These are phyloP conservation scores for Sporisorium sorghi DNA, from an alignment of 1,284 basidiomycete genomes.

Conservation along the genomic window DNA sequence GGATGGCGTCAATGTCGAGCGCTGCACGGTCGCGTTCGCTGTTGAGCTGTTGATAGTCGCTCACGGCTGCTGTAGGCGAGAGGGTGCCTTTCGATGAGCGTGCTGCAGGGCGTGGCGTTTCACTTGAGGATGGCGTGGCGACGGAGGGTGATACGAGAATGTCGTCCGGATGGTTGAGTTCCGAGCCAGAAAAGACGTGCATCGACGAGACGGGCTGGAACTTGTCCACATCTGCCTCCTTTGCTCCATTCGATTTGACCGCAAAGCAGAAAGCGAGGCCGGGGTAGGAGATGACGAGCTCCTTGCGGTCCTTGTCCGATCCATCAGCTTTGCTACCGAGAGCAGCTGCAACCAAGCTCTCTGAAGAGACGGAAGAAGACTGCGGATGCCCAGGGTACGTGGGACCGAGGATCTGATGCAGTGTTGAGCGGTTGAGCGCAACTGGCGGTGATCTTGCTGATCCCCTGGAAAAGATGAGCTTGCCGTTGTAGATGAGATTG, in stretches of 20 bases:
- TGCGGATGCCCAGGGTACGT: slow-evolving; percentile 48
- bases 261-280: slow-evolving; percentile 49
- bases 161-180: slow-evolving; percentile 38
- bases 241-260: slow-evolving; percentile 16
- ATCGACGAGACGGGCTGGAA: slow-evolving; percentile 43
- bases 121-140: not conserved
- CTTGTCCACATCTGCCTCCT: slow-evolving; percentile 39
- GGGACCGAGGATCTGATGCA: slow-evolving; percentile 50
- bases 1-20: slow-evolving; percentile 40
- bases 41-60: slow-evolving; percentile 30
- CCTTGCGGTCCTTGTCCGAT: slow-evolving; percentile 9
- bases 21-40: slow-evolving; percentile 42
- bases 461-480: slow-evolving; percentile 32
- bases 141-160: slow-evolving; percentile 27
- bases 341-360: slow-evolving; percentile 14
- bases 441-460: slow-evolving; percentile 14
- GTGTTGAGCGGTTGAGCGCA: slow-evolving; percentile 43
- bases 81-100: slow-evolving; percentile 29
- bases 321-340: not conserved
- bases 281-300: slow-evolving; percentile 47
- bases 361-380: slow-evolving; percentile 1
- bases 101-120: slow-evolving; percentile 1
- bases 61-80: slow-evolving; percentile 26
- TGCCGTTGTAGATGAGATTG: slow-evolving; percentile 46
- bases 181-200: slow-evolving; percentile 42